Conservation (phyloP, 345 rosid genomes). For the Aurinia saxatilis region DNA sequence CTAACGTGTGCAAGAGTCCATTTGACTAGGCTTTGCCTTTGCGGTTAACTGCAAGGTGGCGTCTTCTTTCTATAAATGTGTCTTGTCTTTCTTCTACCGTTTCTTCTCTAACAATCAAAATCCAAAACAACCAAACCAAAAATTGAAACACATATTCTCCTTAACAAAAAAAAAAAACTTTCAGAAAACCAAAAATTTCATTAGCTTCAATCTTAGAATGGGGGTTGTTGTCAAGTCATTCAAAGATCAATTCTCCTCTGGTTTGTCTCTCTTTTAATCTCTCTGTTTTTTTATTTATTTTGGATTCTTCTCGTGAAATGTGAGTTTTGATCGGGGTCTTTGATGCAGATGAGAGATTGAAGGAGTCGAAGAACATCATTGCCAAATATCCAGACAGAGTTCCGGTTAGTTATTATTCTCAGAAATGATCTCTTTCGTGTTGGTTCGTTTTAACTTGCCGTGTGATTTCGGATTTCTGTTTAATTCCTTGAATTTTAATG, state of each 20-base stretch:
- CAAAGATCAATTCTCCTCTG: slow-evolving; percentile 30
- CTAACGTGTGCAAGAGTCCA: background rate
- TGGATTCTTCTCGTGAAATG: background rate
- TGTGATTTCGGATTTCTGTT: background rate
- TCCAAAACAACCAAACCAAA: background rate
- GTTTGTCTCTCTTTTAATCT: background rate
- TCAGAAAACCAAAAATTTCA: background rate
- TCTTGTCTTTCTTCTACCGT: background rate
- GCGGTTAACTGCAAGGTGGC: background rate
- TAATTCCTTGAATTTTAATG: too few relatives aligned
- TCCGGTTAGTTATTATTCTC: slow-evolving; percentile 43
- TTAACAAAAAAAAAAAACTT: background rate
- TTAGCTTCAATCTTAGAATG: slow-evolving; percentile 1
- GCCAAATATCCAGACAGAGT: slow-evolving; percentile 61
- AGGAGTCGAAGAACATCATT: slow-evolving; percentile 48
- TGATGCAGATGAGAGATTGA: slow-evolving; percentile 42
- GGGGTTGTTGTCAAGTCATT: slow-evolving; percentile 27
- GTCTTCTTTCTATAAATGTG: slow-evolving; percentile 3
- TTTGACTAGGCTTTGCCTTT: background rate
- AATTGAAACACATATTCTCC: slow-evolving; percentile 12
- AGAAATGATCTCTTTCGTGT: too few relatives aligned
- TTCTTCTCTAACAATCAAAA: slow-evolving; percentile 18
- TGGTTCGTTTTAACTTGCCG: slow-evolving; percentile 5
- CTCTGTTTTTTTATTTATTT: background rate
- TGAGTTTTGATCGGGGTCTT: background rate